Evolutionary conservation across 2,329 filamentous ascomycete genomes (phyloP).

Genomic region (Eurotiales sp.): DNA sequence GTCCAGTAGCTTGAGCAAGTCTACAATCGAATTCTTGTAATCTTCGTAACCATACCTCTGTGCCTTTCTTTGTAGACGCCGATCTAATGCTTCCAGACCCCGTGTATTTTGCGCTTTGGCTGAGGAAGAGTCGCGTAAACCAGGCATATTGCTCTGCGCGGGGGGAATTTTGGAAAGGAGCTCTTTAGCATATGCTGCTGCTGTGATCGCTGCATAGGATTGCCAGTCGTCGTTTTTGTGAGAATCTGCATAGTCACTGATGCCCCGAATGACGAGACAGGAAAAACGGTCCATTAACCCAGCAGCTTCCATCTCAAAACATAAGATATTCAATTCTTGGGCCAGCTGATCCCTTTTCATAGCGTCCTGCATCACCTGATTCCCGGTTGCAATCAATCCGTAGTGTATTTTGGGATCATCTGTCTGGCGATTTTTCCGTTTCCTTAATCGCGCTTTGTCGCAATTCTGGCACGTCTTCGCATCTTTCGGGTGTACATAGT

Average conservation of each 20-base stretch:
- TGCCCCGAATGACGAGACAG: slow-evolving; percentile 15
- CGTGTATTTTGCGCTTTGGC: too few relatives aligned
- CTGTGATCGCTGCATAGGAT: slow-evolving; percentile 14
- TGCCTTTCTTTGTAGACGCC: too few relatives aligned
- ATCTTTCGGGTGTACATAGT: too few relatives aligned
- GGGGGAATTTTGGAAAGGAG: too few relatives aligned
- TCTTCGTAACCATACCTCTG: too few relatives aligned
- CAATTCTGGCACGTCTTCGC: not conserved
- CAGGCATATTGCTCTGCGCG: too few relatives aligned
- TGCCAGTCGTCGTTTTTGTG: slow-evolving; percentile 18
- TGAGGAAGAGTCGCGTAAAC: too few relatives aligned
- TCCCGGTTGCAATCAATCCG: slow-evolving; percentile 24
- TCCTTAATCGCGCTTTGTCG: not conserved
- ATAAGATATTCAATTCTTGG: slow-evolving; percentile 1
- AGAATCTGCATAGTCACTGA: slow-evolving; percentile 18
- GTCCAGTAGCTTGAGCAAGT: too few relatives aligned
- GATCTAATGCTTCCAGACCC: too few relatives aligned
- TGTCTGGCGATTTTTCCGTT: not conserved
- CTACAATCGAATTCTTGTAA: too few relatives aligned
- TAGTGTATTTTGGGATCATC: slow-evolving; percentile 19
- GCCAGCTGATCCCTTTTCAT: slow-evolving; percentile 15
- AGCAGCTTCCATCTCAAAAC: slow-evolving; percentile 15
- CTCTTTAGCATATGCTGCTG: slow-evolving; percentile 12
- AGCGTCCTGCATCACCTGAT: slow-evolving; percentile 21
- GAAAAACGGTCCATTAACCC: slow-evolving; percentile 11